phyloP scores from a whole-genome alignment of 306 rosid genomes.

The Prunus armeniaca region DNA sequence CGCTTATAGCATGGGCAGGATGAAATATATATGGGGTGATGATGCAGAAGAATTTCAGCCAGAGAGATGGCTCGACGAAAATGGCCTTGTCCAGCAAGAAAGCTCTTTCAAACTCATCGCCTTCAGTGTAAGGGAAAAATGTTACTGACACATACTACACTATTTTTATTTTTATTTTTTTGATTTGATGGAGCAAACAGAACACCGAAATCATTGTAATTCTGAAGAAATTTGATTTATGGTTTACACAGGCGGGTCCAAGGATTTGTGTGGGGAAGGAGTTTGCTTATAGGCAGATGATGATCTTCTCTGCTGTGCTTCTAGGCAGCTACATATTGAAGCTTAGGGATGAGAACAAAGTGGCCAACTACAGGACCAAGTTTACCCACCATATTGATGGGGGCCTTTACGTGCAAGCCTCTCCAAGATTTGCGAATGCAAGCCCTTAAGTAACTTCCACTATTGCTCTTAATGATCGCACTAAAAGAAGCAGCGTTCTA shows the following conservation, averaged over 20 bases:
- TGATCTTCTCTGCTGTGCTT: conserved; percentile 8
- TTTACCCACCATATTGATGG: conserved; percentile 19
- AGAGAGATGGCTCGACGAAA: conserved; percentile 32
- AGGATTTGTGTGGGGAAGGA: conserved; percentile 22
- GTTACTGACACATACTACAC: neutral
- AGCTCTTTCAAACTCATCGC: conserved; percentile 36
- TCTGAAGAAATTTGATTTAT: neutral
- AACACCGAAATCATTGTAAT: neutral
- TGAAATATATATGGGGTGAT: conserved; percentile 33
- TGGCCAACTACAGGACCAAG: conserved; percentile 11
- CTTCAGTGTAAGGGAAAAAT: conserved; percentile 18
- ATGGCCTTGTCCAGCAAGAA: conserved; percentile 28
- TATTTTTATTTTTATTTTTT: too few species aligned
- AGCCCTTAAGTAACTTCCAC: too few species aligned
- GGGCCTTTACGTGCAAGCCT: conserved; percentile 3
- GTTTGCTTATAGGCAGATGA: conserved; percentile 2
- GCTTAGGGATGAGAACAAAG: conserved; percentile 1
- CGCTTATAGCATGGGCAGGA: conserved; percentile 37
- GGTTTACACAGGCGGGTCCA: conserved; percentile 15
- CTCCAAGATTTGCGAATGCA: neutral
- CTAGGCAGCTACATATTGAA: conserved; percentile 11
- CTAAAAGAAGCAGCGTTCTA: too few species aligned
- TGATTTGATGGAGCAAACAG: neutral
- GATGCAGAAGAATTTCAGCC: conserved; percentile 35
- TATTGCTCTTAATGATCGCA: too few species aligned